Evolutionary conservation across 2,329 filamentous ascomycete genomes (phyloP).

Genomic region (Talaromyces sp.): DNA sequence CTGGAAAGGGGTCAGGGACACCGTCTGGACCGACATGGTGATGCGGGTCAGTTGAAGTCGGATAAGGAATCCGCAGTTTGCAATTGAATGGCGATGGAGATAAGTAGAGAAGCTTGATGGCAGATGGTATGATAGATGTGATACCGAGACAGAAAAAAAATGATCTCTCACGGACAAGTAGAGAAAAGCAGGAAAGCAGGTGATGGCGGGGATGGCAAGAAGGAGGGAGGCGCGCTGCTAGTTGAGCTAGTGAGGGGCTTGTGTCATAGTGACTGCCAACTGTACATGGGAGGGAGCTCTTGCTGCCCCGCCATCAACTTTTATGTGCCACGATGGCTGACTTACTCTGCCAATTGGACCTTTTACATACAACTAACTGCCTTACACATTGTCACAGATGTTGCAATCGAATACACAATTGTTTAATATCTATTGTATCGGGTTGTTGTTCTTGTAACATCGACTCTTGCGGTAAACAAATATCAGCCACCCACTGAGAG

Average conservation of each 20-base stretch:
- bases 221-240: background rate
- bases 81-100: background rate
- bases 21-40: slow-evolving; percentile 70
- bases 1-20: slow-evolving; percentile 78
- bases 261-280: slow-evolving; percentile 9
- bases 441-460: background rate
- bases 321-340: background rate
- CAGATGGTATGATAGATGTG: background rate
- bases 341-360: background rate
- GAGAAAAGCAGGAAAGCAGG: background rate
- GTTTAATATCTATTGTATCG: background rate
- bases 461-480: background rate
- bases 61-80: background rate
- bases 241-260: slow-evolving; percentile 5
- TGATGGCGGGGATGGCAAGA: slow-evolving; percentile 4
- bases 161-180: background rate
- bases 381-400: background rate
- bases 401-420: background rate
- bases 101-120: background rate
- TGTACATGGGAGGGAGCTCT: background rate
- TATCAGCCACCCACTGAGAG: background rate
- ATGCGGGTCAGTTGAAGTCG: background rate
- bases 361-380: background rate
- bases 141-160: background rate
- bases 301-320: background rate